Percentiles rank a stretch among this genome's conserved stretches.
These are phyloP conservation scores for Drosera capensis DNA, from an alignment of 148 eudicot species.

Conservation along the genomic window DNA sequence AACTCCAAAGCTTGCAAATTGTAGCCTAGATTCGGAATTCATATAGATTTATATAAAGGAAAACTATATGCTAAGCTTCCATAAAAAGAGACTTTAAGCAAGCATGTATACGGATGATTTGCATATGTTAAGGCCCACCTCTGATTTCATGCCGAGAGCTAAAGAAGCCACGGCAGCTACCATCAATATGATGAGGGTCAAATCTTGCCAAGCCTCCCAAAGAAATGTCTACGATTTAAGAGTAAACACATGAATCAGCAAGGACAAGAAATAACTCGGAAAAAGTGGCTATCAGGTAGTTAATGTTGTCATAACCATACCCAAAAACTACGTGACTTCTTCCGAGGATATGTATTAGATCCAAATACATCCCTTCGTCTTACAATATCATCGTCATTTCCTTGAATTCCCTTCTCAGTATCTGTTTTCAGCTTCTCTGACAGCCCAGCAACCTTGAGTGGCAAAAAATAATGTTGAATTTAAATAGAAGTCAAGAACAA, in stretches of 20 bases:
- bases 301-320: conserved; percentile 17
- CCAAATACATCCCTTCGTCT: conserved; percentile 58
- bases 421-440: conserved; percentile 43
- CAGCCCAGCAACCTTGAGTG: conserved; percentile 44
- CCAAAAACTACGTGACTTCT: conserved; percentile 74
- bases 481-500: background rate
- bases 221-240: conserved; percentile 49
- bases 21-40: too few relatives aligned
- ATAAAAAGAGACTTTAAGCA: too few relatives aligned
- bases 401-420: conserved; percentile 60
- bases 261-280: background rate
- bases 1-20: too few relatives aligned
- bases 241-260: conserved; percentile 1
- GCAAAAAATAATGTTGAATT: background rate
- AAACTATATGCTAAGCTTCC: too few relatives aligned
- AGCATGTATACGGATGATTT: too few relatives aligned
- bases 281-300: background rate
- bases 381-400: conserved; percentile 43
- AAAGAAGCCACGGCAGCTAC: conserved; percentile 96
- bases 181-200: conserved; percentile 76
- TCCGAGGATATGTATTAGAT: conserved; percentile 84
- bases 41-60: too few relatives aligned
- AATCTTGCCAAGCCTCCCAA: conserved; percentile 90
- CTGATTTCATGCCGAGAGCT: conserved; percentile 79
- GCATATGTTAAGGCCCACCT: conserved; percentile 33